Conservation (phyloP, 805 yeast genomes). For the Saccharomycopsis oosterbeekiorum region DNA sequence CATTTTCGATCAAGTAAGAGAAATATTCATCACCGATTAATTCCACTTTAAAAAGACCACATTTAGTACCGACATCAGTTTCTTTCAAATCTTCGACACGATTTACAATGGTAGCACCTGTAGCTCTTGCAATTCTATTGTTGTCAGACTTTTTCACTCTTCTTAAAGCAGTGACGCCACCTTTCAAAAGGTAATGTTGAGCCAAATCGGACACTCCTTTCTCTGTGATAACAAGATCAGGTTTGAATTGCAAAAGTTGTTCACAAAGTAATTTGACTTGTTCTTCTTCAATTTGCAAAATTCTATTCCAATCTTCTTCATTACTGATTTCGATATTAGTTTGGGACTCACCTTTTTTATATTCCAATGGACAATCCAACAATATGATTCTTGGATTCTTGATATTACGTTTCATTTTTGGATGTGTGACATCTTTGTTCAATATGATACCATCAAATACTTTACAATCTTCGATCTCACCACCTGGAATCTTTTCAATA, state of each 20-base stretch:
- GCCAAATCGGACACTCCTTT: slow-evolving; percentile 98
- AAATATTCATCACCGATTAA: slow-evolving; percentile 96
- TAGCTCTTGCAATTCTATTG: slow-evolving; percentile 92
- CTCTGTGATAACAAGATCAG: slow-evolving; percentile 92
- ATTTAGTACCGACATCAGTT: slow-evolving; percentile 75
- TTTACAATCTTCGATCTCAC: slow-evolving; percentile 81
- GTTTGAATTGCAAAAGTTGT: slow-evolving; percentile 71
- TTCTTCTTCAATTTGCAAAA: slow-evolving; percentile 94
- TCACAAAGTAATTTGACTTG: slow-evolving; percentile 86
- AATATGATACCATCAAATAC: slow-evolving; percentile 88
- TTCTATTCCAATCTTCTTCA: slow-evolving; percentile 93
- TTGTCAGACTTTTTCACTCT: slow-evolving; percentile 93
- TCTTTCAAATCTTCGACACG: slow-evolving; percentile 92
- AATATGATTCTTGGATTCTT: slow-evolving; percentile 83
- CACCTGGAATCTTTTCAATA: slow-evolving; percentile 96
- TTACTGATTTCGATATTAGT: slow-evolving; percentile 95
- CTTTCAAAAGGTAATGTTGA: slow-evolving; percentile 89
- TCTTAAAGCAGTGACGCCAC: slow-evolving; percentile 86
- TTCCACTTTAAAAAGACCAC: slow-evolving; percentile 89
- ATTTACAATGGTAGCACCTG: slow-evolving; percentile 96
- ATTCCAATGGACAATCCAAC: slow-evolving; percentile 94
- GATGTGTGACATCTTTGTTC: slow-evolving; percentile 97
- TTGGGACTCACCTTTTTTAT: slow-evolving; percentile 98
- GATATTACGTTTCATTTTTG: slow-evolving; percentile 87
- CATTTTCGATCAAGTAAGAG: slow-evolving; percentile 72